These are phyloP conservation scores for Apophysomyces variabilis DNA, from an alignment of 371 early-diverging fungal species.

Conservation along the genomic window DNA sequence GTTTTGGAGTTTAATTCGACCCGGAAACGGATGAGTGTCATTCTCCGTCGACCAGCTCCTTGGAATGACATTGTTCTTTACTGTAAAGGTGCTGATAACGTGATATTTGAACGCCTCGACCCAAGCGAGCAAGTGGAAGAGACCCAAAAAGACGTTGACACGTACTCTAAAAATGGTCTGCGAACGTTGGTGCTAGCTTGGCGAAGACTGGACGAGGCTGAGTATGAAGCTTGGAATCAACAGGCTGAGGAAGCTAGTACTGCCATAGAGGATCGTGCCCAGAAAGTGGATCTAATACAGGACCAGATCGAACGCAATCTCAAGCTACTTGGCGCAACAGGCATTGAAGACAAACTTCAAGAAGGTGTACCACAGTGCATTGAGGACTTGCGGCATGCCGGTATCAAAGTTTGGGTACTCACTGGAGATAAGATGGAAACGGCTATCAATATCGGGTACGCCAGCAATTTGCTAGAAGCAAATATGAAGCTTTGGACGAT, in stretches of 20 bases:
- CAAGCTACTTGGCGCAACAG: constrained; percentile 91
- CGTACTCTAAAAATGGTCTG: constrained; percentile 82
- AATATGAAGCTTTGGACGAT: constrained; percentile 78
- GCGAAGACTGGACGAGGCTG: constrained; percentile 63
- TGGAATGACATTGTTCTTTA: constrained; percentile 83
- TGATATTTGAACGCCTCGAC: constrained; percentile 80
- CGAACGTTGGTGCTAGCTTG: constrained; percentile 91
- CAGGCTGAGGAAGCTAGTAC: constrained; percentile 75
- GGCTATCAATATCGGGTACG: constrained; percentile 97
- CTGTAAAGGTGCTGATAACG: constrained; percentile 97
- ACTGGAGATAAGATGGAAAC: constrained; percentile 99
- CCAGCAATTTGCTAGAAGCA: constrained; percentile 78
- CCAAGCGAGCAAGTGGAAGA: constrained; percentile 43
- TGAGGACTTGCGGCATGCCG: constrained; percentile 81
- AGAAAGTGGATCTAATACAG: constrained; percentile 71
- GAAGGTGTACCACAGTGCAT: constrained; percentile 96
- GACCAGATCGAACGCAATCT: constrained; percentile 83
- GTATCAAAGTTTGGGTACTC: constrained; percentile 98
- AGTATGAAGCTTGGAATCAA: constrained; percentile 72
- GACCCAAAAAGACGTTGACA: constrained; percentile 71
- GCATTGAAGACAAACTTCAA: constrained; percentile 98
- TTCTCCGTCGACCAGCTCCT: constrained; percentile 78
- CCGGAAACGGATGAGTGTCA: constrained; percentile 95
- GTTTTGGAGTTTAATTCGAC: constrained; percentile 91
- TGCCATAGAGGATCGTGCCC: constrained; percentile 75